Evolutionary conservation across 106 monocot species (phyloP), one percentile per base, ranked within the genome.

Genomic region (Gastrodia elata): DNA sequence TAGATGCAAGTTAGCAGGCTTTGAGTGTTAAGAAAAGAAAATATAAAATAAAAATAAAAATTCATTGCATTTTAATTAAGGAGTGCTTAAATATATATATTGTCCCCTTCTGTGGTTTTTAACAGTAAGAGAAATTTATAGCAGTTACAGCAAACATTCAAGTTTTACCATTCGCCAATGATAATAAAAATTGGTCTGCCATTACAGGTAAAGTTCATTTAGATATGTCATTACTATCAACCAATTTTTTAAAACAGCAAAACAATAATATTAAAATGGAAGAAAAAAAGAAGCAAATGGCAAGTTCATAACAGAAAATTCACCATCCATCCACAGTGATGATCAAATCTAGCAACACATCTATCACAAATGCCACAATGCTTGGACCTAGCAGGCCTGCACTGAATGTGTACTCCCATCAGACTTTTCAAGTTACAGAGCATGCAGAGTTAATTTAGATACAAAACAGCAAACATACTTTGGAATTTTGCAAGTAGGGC

Each of bases 241-340:
- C 15, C 43, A 44, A 44, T 44, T 44, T 0, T 44, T 11, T 55
- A n/a, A 6, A n/a, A 6, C 55, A 6, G 18, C 18, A 6, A 5
- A 22, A 55, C 55, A 55, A 25, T 55, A 22, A 22, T 1, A 61
- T 32, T 61, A 32, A 20, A 58, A 64, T 10, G 59, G 20, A 14
- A 74, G 28, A 27, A 13, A 61, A 30, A 61, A 28, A 61, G n/a
- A n/a, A 13, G 27, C 1, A 59, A 61, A 61, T 30, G 10, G 9
- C 13, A 61, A 32, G 61, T 32, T 30, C 32, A 73, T 8, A 38
- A 68, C 15, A 52, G 48, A 68, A n/a, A 34, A 39, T 58, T 55
- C 39, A 93, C 97, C 97, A 97, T 97, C 97, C 97, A 97, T 44
- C 92, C 97, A 73, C 92, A 97, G 32, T 97, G 92, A 70, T 97